Evolutionary conservation across 1,284 basidiomycete species (phyloP).

Genomic region (Moesziomyces sp.): DNA sequence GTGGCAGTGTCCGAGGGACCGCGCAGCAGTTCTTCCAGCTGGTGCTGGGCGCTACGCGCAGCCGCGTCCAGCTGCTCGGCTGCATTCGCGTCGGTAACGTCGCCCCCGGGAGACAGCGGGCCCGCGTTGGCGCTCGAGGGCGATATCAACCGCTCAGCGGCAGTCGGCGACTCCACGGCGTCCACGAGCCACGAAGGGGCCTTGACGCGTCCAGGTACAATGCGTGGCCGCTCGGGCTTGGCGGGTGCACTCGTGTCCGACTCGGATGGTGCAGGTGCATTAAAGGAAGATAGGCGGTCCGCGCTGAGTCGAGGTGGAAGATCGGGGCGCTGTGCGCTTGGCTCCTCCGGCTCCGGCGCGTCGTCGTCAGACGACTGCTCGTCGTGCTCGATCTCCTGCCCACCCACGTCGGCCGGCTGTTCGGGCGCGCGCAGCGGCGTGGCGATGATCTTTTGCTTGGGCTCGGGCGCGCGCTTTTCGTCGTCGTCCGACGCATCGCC

Average conservation of each 20-base stretch:
- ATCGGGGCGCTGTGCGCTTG: slow-evolving; percentile 22
- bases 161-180: slow-evolving; percentile 32
- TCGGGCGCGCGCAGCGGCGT: slow-evolving; percentile 8
- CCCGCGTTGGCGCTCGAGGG: slow-evolving; percentile 6
- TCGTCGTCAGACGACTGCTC: slow-evolving; percentile 38
- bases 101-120: slow-evolving; percentile 3
- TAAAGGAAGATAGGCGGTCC: slow-evolving; percentile 19
- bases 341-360: slow-evolving; percentile 23
- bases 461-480: background rate
- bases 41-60: slow-evolving; percentile 30
- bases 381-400: slow-evolving; percentile 23
- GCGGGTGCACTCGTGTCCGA: background rate
- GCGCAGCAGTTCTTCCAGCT: slow-evolving; percentile 43
- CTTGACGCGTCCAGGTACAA: slow-evolving; percentile 28
- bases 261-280: background rate
- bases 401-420: slow-evolving; percentile 2
- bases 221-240: slow-evolving; percentile 21
- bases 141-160: slow-evolving; percentile 21
- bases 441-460: background rate
- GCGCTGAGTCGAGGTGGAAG: slow-evolving; percentile 18
- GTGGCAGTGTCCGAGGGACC: slow-evolving; percentile 7
- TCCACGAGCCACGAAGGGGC: slow-evolving; percentile 44
- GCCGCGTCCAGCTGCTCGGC: slow-evolving; percentile 40
- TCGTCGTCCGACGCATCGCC: slow-evolving; percentile 40
- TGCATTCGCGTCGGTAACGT: slow-evolving; percentile 24